These are phyloP conservation scores for Blastomyces parvus DNA, from an alignment of 2,329 filamentous ascomycete genomes.

Conservation along the genomic window DNA sequence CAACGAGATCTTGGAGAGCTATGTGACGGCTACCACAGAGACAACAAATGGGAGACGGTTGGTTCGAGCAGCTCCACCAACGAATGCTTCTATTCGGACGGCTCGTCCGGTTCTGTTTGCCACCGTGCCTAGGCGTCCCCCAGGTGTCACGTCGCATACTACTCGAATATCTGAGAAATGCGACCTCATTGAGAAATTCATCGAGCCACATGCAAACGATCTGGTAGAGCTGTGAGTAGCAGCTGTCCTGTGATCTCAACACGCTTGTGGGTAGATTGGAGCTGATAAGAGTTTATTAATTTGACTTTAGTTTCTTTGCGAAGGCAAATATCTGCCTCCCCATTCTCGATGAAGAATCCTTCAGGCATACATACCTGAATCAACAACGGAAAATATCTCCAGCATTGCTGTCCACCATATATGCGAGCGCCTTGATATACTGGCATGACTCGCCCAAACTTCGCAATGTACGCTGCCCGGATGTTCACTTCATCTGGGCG, in stretches of 20 bases:
- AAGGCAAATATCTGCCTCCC: constrained; percentile 47
- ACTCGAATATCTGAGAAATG: constrained; percentile 30
- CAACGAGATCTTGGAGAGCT: constrained; percentile 45
- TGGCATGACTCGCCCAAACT: constrained; percentile 39
- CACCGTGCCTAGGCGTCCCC: constrained; percentile 39
- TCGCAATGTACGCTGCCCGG: constrained; percentile 35
- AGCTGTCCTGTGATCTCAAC: not conserved
- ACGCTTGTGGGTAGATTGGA: not conserved
- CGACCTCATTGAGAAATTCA: constrained; percentile 44
- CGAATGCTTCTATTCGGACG: constrained; percentile 13
- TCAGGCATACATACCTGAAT: constrained; percentile 34
- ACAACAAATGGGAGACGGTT: constrained; percentile 14
- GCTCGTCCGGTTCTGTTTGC: constrained; percentile 38
- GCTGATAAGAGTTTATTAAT: not conserved
- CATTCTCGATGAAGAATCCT: constrained; percentile 43
- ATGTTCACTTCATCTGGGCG: constrained; percentile 50
- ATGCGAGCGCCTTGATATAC: constrained; percentile 44
- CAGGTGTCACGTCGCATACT: constrained; percentile 23
- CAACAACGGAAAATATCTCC: constrained; percentile 42
- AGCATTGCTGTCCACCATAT: constrained; percentile 43
- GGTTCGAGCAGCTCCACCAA: constrained; percentile 19
- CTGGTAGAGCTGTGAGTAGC: constrained; percentile 37
- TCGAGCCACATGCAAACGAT: constrained; percentile 38
- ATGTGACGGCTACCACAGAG: constrained; percentile 33
- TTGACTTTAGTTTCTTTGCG: constrained; percentile 38